phyloP scores from a whole-genome alignment of 2,329 filamentous ascomycete genomes.

The Epichloe baconii region DNA sequence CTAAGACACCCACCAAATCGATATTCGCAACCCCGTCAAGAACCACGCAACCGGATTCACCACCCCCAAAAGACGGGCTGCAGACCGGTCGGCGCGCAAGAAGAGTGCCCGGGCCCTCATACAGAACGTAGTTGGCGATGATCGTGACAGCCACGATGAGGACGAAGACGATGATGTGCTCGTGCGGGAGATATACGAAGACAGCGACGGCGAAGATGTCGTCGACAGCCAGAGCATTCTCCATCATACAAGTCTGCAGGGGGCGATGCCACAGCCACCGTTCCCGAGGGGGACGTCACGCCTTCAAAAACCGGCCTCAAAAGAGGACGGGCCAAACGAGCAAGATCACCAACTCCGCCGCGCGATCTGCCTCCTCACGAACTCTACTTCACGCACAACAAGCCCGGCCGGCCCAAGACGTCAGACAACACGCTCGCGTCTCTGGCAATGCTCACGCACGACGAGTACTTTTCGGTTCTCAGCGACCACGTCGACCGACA shows the following conservation, averaged over 20 bases:
- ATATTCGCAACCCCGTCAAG: conserved; percentile 27
- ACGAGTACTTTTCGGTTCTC: conserved; percentile 69
- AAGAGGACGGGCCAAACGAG: conserved; percentile 13
- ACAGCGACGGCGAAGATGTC: conserved; percentile 62
- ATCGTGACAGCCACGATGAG: conserved; percentile 55
- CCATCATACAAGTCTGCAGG: conserved; percentile 24
- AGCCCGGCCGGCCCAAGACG: conserved; percentile 66
- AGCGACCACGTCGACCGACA: conserved; percentile 56
- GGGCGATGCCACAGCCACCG: conserved; percentile 10
- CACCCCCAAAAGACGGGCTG: conserved; percentile 56
- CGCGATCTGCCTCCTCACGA: conserved; percentile 76
- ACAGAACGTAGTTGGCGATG: conserved; percentile 53
- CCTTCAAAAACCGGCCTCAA: conserved; percentile 25
- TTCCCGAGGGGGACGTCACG: conserved; percentile 20
- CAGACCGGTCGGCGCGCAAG: conserved; percentile 72
- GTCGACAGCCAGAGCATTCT: conserved; percentile 35
- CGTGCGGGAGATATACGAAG: conserved; percentile 25
- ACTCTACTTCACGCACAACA: conserved; percentile 86
- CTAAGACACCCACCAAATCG: conserved; percentile 13
- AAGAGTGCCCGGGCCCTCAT: conserved; percentile 73
- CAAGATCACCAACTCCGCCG: conserved; percentile 64
- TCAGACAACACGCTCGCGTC: conserved; percentile 74
- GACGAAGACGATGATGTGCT: conserved; percentile 22
- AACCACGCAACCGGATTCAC: conserved; percentile 20
- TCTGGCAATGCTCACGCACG: conserved; percentile 68